Evolutionary conservation across 176 grass and related monocot species (phyloP).

Genomic region (Musa beccarii): DNA sequence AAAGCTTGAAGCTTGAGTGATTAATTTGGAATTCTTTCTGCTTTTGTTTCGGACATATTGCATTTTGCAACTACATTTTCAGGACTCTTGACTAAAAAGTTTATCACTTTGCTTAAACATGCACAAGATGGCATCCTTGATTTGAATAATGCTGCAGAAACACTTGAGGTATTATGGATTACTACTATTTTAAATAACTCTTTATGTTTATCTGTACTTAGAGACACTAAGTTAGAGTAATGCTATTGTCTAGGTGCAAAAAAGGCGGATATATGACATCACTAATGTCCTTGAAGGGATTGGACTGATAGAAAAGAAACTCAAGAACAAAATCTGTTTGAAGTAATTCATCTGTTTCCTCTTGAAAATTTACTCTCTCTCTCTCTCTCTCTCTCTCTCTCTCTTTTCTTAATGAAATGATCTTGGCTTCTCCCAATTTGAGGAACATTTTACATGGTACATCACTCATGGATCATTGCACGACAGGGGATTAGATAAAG

Average conservation of each 20-base stretch:
- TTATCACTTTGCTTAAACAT: conserved; percentile 66
- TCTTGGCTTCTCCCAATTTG: not conserved
- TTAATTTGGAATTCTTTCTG: not conserved
- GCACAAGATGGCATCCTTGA: conserved; percentile 68
- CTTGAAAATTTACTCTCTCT: not conserved
- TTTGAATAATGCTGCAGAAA: conserved; percentile 78
- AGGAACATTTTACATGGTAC: conserved; percentile 12
- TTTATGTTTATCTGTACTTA: not conserved
- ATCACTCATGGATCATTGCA: not conserved
- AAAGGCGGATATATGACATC: conserved; percentile 85
- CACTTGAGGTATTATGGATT: conserved; percentile 40
- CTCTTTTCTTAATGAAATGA: not conserved
- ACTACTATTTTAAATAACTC: not conserved
- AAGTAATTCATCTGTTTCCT: conserved; percentile 43
- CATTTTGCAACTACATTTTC: conserved; percentile 26
- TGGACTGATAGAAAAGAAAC: conserved; percentile 82
- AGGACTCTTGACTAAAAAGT: conserved; percentile 69
- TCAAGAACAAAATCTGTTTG: conserved; percentile 71
- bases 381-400: not conserved
- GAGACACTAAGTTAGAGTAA: conserved; percentile 9
- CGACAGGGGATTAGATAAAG: conserved; percentile 49
- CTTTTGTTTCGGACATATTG: conserved; percentile 1
- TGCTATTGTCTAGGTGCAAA: conserved; percentile 58
- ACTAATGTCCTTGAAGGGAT: conserved; percentile 94
- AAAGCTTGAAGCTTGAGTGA: conserved; percentile 5